Conservation (phyloP, 257 asterid species). For the Solanum ahanhuiri region DNA sequence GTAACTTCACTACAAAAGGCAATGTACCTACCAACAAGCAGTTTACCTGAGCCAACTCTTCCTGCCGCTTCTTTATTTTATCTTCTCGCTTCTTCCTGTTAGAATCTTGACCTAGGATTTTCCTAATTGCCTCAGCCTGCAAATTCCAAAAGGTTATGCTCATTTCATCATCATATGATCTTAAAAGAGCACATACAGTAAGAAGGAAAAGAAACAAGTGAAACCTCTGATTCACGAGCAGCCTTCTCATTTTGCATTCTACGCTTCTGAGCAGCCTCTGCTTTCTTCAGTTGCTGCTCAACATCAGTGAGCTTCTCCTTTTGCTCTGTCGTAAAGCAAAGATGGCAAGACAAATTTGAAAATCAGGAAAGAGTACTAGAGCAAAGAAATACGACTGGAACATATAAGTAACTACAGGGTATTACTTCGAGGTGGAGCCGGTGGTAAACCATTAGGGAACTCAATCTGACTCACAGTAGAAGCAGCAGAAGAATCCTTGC, state of each 20-base stretch:
- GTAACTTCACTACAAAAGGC: background rate
- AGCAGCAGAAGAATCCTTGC: constrained; percentile 21
- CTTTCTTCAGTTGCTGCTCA: constrained; percentile 40
- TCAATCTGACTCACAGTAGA: constrained; percentile 21
- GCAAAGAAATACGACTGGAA: background rate
- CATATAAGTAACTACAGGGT: background rate
- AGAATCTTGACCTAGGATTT: constrained; percentile 94
- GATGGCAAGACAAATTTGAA: background rate
- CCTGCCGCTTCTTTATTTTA: constrained; percentile 80
- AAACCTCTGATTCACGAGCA: constrained; percentile 35
- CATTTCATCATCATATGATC: background rate
- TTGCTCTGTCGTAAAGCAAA: constrained; percentile 21
- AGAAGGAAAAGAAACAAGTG: background rate
- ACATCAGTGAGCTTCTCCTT: constrained; percentile 36
- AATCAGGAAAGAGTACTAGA: background rate
- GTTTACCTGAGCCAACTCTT: constrained; percentile 85
- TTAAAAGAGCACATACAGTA: background rate
- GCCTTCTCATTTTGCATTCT: constrained; percentile 40
- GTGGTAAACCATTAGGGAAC: constrained; percentile 42
- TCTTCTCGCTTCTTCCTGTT: constrained; percentile 93
- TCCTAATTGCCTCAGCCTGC: constrained; percentile 69
- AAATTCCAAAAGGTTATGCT: background rate
- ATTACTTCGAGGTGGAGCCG: constrained; percentile 38
- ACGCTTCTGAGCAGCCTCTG: constrained; percentile 41
- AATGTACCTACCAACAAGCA: background rate